These are phyloP conservation scores for Blastocystis hominis DNA, from an alignment of 352 stramenopile species.

Conservation along the genomic window DNA sequence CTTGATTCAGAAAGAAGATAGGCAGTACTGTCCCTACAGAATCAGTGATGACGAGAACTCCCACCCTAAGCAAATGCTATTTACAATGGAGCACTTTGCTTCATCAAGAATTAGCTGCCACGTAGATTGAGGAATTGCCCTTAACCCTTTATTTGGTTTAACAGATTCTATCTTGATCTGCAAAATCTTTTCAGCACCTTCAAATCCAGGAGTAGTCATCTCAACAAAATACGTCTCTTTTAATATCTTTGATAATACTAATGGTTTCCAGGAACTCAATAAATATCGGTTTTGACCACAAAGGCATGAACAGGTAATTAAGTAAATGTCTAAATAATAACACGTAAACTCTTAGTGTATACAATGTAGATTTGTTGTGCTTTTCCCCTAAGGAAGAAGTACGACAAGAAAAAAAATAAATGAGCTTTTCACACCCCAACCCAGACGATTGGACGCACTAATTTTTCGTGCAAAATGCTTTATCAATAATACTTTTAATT, in stretches of 20 bases:
- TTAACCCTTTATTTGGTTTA: conserved; percentile 70
- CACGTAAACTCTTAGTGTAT: neutral
- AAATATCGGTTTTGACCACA: neutral
- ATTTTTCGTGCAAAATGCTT: neutral
- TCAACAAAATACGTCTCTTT: neutral
- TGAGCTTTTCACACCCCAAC: neutral
- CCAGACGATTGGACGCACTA: neutral
- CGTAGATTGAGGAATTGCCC: conserved; percentile 73
- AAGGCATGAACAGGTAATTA: neutral
- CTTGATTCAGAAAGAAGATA: conserved; percentile 83
- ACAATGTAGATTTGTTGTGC: neutral
- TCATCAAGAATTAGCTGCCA: conserved; percentile 84
- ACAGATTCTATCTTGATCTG: conserved; percentile 80
- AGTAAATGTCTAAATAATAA: neutral
- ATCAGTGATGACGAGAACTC: conserved; percentile 81
- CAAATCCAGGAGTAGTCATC: conserved; percentile 70
- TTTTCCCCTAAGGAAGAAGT: neutral
- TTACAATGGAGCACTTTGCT: conserved; percentile 90
- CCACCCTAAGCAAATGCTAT: conserved; percentile 84
- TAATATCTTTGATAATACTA: neutral
- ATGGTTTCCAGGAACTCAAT: neutral
- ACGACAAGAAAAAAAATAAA: neutral
- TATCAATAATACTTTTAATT: too few relatives aligned
- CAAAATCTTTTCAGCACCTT: conserved; percentile 93
- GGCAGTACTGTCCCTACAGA: conserved; percentile 63